Conservation (phyloP, 345 rosid genomes). For the Mallotus nudiflorus region DNA sequence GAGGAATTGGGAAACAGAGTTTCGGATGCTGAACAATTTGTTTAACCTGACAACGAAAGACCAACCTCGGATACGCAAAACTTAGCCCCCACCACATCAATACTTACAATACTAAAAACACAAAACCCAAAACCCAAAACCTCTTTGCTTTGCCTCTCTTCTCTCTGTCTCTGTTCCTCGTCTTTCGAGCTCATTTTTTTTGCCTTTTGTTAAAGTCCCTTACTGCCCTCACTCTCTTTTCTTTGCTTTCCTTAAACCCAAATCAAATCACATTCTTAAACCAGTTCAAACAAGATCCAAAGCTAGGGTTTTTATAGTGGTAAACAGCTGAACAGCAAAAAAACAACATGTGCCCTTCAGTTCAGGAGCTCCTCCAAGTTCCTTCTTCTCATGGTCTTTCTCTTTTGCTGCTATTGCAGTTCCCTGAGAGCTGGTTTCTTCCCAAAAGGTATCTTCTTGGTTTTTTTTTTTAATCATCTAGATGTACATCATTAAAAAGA, state of each 20-base stretch:
- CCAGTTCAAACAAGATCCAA: too few relatives aligned
- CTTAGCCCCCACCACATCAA: background rate
- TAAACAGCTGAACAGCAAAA: too few relatives aligned
- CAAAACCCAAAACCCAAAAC: too few relatives aligned
- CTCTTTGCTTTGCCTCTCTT: too few relatives aligned
- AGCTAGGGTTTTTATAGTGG: background rate
- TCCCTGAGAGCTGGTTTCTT: background rate
- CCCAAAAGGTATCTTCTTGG: slow-evolving; percentile 9
- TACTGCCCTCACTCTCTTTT: too few relatives aligned
- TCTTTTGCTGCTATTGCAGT: background rate
- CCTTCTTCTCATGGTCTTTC: background rate
- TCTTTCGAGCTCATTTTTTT: background rate
- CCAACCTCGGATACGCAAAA: slow-evolving; percentile 7
- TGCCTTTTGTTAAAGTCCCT: too few relatives aligned
- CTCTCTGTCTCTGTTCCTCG: background rate
- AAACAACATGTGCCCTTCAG: slow-evolving; percentile 5
- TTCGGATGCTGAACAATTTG: too few relatives aligned
- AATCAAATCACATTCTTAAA: background rate
- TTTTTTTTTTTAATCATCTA: background rate
- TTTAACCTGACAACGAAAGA: slow-evolving; percentile 9
- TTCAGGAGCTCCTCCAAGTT: background rate
- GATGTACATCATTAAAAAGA: too few relatives aligned
- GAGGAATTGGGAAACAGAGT: too few relatives aligned
- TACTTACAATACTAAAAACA: background rate
- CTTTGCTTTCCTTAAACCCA: background rate